Base-by-base conservation (phyloP, 192 early-diverging fungal species). In the Entomortierella parvispora region DNA sequence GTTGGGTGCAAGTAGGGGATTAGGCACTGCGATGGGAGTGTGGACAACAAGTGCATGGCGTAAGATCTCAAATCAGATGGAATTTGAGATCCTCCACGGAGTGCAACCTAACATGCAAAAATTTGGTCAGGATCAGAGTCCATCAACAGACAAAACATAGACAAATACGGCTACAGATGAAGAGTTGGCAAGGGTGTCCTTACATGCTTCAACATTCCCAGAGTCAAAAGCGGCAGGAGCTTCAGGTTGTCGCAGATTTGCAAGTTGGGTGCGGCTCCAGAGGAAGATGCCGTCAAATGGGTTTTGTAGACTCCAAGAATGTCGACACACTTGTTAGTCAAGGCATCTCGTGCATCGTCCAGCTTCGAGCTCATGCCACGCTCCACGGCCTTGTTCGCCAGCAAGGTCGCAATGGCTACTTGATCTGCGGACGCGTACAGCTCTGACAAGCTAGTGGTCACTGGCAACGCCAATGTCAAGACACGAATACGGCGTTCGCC, bases 281-380 rank as follows among this genome's bases (percentile, higher is more conserved):
- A 84, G 8, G 85, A 85, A 4, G 84, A 80, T 17, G 84, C 80
- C n/a, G 90, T 90, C 34, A 94, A 90, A 58, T 88, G 82, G 15
- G 87, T 81, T 83, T 96, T 96, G 84, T 95, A 97, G 4, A 92
- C 91, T n/a, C 86, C 89, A 34, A 98, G 71, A 18, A 98, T 90
- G 68, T 98, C 96, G 32, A 88, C 79, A 0, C 90, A 67, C 82
- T 95, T 96, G 82, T 91, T 90, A 45, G 90, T 85, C 63, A 98
- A 84, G 0, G 95, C 95, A 52, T 98, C 95, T 34, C 96, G 86
- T 8, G 96, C 96, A 82, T 96, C 94, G 65, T 97, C 96, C 47
- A 98, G 77, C 56, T 93, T 93, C 15, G 93, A 91, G 12, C 86
- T 86, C 44, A 98, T 69, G 4, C 87, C 89, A 29, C 95, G 87